Conservation (phyloP, 768 basidiomycete genomes). For the Hirschioporus abietinus region DNA sequence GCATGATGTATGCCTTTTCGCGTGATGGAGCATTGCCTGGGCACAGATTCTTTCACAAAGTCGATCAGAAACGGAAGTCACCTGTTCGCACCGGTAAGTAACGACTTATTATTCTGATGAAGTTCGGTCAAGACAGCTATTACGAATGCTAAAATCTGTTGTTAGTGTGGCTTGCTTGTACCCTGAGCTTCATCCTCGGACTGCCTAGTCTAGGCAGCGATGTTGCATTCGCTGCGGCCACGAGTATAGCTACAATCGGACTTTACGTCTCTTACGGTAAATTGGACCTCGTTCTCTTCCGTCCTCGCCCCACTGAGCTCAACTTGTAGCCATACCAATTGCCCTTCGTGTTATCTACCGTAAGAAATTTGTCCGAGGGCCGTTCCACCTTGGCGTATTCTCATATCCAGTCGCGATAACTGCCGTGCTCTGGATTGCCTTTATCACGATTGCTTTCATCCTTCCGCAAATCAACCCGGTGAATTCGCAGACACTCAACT, state of each 20-base stretch:
- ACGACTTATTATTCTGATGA: not conserved
- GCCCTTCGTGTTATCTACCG: slow-evolving; percentile 59
- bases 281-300: slow-evolving; percentile 8
- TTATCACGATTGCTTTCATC: slow-evolving; percentile 71
- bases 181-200: slow-evolving; percentile 68
- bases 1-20: slow-evolving; percentile 82
- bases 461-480: slow-evolving; percentile 70
- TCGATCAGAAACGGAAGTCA: slow-evolving; percentile 50
- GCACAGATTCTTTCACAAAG: slow-evolving; percentile 60
- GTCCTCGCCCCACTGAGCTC: not conserved
- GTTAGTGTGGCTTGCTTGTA: slow-evolving; percentile 73
- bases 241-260: slow-evolving; percentile 66
- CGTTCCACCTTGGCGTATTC: slow-evolving; percentile 64
- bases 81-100: slow-evolving; percentile 61
- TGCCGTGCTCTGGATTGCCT: slow-evolving; percentile 63
- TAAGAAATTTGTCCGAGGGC: slow-evolving; percentile 55
- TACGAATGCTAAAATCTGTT: not conserved
- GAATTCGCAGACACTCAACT: slow-evolving; percentile 66
- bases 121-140: not conserved
- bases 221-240: slow-evolving; percentile 61
- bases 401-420: slow-evolving; percentile 53
- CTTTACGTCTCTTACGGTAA: slow-evolving; percentile 70
- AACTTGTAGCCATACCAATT: slow-evolving; percentile 54
- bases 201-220: slow-evolving; percentile 68
- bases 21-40: slow-evolving; percentile 72